These are phyloP conservation scores for Escovopsis sp. DNA, from an alignment of 2,329 filamentous ascomycete species.

Conservation along the genomic window DNA sequence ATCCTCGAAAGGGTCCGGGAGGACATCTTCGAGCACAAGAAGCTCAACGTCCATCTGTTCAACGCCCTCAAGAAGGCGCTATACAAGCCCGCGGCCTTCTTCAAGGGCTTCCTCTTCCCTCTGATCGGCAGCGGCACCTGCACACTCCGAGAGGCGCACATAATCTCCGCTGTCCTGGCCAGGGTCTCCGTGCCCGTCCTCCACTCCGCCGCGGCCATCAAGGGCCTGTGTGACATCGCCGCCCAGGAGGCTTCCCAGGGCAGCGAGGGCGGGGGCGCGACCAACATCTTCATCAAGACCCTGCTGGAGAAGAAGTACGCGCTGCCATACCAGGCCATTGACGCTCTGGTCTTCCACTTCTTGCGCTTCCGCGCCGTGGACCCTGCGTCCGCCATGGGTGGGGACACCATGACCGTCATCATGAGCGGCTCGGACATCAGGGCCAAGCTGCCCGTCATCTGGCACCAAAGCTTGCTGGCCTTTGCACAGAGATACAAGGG, in stretches of 20 bases:
- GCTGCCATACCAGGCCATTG: constrained; percentile 84
- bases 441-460: constrained; percentile 73
- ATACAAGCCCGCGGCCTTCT: constrained; percentile 91
- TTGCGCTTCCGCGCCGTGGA: constrained; percentile 68
- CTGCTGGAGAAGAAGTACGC: constrained; percentile 96
- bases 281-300: constrained; percentile 88
- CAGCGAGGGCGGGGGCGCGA: constrained; percentile 76
- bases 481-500: constrained; percentile 93
- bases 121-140: constrained; percentile 75
- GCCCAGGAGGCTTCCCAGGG: constrained; percentile 75
- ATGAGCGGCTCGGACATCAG: constrained; percentile 33
- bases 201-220: constrained; percentile 81
- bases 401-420: constrained; percentile 38
- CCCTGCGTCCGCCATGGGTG: constrained; percentile 35
- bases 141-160: constrained; percentile 81
- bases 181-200: constrained; percentile 79
- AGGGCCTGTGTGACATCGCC: constrained; percentile 85
- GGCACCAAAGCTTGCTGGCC: constrained; percentile 85
- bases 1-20: constrained; percentile 83
- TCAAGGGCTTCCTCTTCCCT: constrained; percentile 91
- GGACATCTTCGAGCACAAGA: constrained; percentile 86
- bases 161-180: constrained; percentile 73
- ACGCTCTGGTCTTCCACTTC: constrained; percentile 93
- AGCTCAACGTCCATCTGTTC: constrained; percentile 91
- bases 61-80: constrained; percentile 80